Evolutionary conservation across 2,329 filamentous ascomycete species (phyloP), one percentile per base, ranked within the genome.

Genomic region (Domatiomyces catenatus): DNA sequence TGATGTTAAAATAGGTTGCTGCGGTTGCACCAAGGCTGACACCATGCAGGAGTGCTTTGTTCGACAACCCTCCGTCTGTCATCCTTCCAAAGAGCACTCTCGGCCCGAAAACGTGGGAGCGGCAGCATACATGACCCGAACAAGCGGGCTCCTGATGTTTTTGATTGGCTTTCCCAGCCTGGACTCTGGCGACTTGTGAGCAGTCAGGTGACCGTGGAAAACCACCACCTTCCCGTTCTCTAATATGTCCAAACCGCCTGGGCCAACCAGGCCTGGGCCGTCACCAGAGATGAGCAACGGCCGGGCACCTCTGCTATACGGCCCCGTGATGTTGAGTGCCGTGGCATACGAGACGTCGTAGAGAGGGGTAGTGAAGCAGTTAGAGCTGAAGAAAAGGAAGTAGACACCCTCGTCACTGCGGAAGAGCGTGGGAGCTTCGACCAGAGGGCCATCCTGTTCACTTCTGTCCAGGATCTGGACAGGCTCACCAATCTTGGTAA

Each of bases 321-420:
- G 68, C 0, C 68, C 68, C 0, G 53, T 57, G 18, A 70, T 57
- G 15, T 57, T 58, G 15, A 56, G 54, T 5, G 73, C 66, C 6
- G 73, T 75, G 1, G 79, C 79, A 59, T 78, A 82, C 49, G 73
- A 72, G n/a, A 80, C 69, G 58, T 80, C 75, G 62, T 83, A 83
- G 39, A 60, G 59, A 2, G 71, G 62, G 22, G 72, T 69, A 1
- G 70, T 71, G 62, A 69, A 83, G 63, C 77, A 80, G 50, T 80
- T 74, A 43, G 73, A 75, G 58, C 75, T 79, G 64, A 75, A 83
- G 61, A 82, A 81, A 44, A 83, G 65, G 48, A 79, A 70, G 59
- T 82, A 82, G 12, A 68, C 66, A 4, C 73, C 74, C 43, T 59
- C 55, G 17, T 70, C 68, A 0, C 56, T 59, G 2, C 67, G 66